These are phyloP conservation scores for Graphilbum sp. DNA, from an alignment of 2,329 filamentous ascomycete species.

Conservation along the genomic window DNA sequence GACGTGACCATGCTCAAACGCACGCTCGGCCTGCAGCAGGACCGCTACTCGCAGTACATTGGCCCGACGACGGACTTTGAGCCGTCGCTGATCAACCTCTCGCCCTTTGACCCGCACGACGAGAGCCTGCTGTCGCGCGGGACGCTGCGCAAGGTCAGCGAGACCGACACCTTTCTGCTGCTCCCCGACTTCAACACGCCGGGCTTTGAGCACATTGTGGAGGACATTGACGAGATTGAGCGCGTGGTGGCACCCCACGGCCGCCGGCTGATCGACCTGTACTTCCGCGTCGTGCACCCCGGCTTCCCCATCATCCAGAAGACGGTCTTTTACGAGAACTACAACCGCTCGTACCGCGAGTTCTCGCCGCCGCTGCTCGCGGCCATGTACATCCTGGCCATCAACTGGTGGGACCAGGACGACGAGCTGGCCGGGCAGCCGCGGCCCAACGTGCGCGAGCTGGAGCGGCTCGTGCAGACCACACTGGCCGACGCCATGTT, in stretches of 20 bases:
- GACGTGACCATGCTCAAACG: slow-evolving; percentile 49
- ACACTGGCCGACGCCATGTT: slow-evolving; percentile 31
- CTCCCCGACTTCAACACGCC: slow-evolving; percentile 58
- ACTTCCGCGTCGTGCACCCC: slow-evolving; percentile 46
- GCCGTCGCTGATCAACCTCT: slow-evolving; percentile 66
- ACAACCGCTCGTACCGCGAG: slow-evolving; percentile 36
- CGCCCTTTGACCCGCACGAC: slow-evolving; percentile 64
- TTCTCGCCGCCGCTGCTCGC: slow-evolving; percentile 42
- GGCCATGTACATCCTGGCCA: slow-evolving; percentile 44
- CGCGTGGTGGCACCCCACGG: slow-evolving; percentile 48
- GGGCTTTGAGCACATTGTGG: slow-evolving; percentile 51
- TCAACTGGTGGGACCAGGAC: slow-evolving; percentile 45
- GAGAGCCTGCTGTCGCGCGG: slow-evolving; percentile 58
- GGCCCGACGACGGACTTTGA: slow-evolving; percentile 73
- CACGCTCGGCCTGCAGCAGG: slow-evolving; percentile 59
- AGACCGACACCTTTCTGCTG: slow-evolving; percentile 65
- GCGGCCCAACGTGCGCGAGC: slow-evolving; percentile 21
- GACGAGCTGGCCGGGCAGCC: slow-evolving; percentile 29
- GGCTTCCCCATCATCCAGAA: slow-evolving; percentile 43
- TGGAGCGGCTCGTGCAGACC: slow-evolving; percentile 19
- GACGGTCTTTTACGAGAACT: slow-evolving; percentile 45
- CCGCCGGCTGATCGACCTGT: slow-evolving; percentile 45
- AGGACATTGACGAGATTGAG: slow-evolving; percentile 55
- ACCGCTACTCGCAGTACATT: slow-evolving; percentile 70
- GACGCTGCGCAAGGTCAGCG: slow-evolving; percentile 58